Evolutionary conservation across 352 stramenopile species (phyloP).

Genomic region (Globisporangium ultimum): DNA sequence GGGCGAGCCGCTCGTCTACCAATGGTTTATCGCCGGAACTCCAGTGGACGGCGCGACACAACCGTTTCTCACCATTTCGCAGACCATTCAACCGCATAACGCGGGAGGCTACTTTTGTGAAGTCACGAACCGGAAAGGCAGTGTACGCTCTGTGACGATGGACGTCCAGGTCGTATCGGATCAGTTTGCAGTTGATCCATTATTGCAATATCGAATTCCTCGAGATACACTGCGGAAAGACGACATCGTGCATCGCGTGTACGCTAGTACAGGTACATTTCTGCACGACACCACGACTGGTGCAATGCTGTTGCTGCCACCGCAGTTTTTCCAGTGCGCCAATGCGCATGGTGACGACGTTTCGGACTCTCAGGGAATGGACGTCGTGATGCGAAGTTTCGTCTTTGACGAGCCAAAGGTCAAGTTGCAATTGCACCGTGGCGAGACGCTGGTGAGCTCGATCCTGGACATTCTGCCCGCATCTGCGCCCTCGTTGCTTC

Average conservation of each 20-base stretch:
- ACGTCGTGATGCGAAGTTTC: conserved; percentile 35
- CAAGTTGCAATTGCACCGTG: conserved; percentile 13
- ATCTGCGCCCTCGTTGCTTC: conserved; percentile 22
- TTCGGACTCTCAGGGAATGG: conserved; percentile 41
- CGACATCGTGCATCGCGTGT: conserved; percentile 29
- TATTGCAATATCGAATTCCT: conserved; percentile 37
- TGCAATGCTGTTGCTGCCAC: conserved; percentile 43
- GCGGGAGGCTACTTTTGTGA: conserved; percentile 56
- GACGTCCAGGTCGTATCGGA: conserved; percentile 48
- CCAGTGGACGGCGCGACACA: conserved; percentile 38
- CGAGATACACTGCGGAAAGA: conserved; percentile 7
- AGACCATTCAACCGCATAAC: conserved; percentile 53
- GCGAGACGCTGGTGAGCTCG: conserved; percentile 38
- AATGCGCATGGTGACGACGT: conserved; percentile 38
- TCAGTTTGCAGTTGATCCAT: conserved; percentile 31
- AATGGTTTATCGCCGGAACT: conserved; percentile 47
- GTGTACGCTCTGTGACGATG: conserved; percentile 25
- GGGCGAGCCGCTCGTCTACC: conserved; percentile 65
- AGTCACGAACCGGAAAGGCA: conserved; percentile 53
- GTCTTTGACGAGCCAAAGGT: not conserved
- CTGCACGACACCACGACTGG: conserved; percentile 22
- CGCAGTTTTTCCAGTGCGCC: conserved; percentile 43
- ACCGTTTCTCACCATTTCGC: conserved; percentile 43
- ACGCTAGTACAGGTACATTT: conserved; percentile 32
- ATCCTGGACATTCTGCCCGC: conserved; percentile 42